Conservation (phyloP, 2,329 filamentous ascomycete species). For the Daldinia sp. region DNA sequence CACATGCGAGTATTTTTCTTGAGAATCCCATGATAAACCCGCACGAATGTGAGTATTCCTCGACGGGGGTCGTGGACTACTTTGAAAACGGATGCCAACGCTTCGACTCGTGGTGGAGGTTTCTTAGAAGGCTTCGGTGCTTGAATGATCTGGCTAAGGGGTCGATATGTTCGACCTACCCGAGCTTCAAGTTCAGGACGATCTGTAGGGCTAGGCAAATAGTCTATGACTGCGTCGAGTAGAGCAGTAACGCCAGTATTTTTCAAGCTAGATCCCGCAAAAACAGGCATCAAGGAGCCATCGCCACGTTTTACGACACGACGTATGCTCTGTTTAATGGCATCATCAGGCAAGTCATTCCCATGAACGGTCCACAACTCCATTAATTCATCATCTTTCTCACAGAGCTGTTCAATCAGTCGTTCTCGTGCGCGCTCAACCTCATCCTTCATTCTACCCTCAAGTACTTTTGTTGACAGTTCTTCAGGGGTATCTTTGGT, state of each 20-base stretch:
- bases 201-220: slow-evolving; percentile 85
- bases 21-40: slow-evolving; percentile 88
- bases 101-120: slow-evolving; percentile 54
- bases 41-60: slow-evolving; percentile 89
- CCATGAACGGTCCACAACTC: slow-evolving; percentile 85
- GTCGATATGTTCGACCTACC: slow-evolving; percentile 68
- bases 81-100: slow-evolving; percentile 85
- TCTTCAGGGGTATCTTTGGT: slow-evolving; percentile 55
- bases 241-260: slow-evolving; percentile 95
- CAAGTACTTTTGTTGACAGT: slow-evolving; percentile 65
- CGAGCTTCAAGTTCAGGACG: slow-evolving; percentile 83
- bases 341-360: slow-evolving; percentile 75
- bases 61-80: slow-evolving; percentile 89
- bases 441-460: slow-evolving; percentile 69
- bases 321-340: slow-evolving; percentile 80
- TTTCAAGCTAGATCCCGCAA: slow-evolving; percentile 91
- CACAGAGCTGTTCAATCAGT: slow-evolving; percentile 85
- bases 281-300: slow-evolving; percentile 84
- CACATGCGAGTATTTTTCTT: slow-evolving; percentile 80
- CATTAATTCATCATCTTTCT: slow-evolving; percentile 88
- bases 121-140: slow-evolving; percentile 52
- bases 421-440: slow-evolving; percentile 80
- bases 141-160: slow-evolving; percentile 56
- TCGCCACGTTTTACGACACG: slow-evolving; percentile 75
- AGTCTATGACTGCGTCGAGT: slow-evolving; percentile 87